Conservation (phyloP, 129 eudicot genomes). For the Scalesia atractyloides region DNA sequence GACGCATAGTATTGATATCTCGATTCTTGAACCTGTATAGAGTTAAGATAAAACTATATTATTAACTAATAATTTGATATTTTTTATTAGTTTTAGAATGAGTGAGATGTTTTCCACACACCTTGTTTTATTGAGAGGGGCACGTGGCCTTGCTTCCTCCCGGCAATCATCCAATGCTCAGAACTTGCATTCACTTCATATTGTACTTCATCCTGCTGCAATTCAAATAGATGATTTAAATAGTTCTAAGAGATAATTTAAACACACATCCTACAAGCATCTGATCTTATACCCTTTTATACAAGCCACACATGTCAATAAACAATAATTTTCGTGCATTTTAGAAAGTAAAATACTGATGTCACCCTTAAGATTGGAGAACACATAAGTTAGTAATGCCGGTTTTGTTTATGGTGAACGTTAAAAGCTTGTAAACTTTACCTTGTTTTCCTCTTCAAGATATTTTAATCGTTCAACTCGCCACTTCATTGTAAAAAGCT, state of each 20-base stretch:
- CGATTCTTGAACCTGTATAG: slow-evolving; percentile 80
- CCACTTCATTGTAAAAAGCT: slow-evolving; percentile 91
- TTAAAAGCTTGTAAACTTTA: slow-evolving; percentile 31
- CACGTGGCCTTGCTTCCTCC: slow-evolving; percentile 87
- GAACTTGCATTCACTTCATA: slow-evolving; percentile 88
- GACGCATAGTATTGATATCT: slow-evolving; percentile 72
- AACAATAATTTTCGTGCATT: background rate
- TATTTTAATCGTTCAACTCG: slow-evolving; percentile 89
- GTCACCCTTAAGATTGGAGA: slow-evolving; percentile 13
- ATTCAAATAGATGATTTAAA: background rate
- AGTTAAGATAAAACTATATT: slow-evolving; percentile 2
- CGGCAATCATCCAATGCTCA: slow-evolving; percentile 99
- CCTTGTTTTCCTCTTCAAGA: slow-evolving; percentile 50
- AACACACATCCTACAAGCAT: background rate
- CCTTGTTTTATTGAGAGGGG: slow-evolving; percentile 87
- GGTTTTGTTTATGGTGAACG: background rate
- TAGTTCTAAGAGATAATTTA: background rate
- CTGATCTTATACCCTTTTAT: background rate
- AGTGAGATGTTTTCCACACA: slow-evolving; percentile 6
- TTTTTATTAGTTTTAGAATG: background rate
- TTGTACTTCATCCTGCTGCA: slow-evolving; percentile 65
- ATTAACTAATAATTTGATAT: too few species aligned
- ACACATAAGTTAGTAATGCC: slow-evolving; percentile 2
- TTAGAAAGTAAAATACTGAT: slow-evolving; percentile 4
- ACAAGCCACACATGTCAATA: slow-evolving; percentile 9